Evolutionary conservation across 768 basidiomycete species (phyloP).

Genomic region (Calvatia gigantea): DNA sequence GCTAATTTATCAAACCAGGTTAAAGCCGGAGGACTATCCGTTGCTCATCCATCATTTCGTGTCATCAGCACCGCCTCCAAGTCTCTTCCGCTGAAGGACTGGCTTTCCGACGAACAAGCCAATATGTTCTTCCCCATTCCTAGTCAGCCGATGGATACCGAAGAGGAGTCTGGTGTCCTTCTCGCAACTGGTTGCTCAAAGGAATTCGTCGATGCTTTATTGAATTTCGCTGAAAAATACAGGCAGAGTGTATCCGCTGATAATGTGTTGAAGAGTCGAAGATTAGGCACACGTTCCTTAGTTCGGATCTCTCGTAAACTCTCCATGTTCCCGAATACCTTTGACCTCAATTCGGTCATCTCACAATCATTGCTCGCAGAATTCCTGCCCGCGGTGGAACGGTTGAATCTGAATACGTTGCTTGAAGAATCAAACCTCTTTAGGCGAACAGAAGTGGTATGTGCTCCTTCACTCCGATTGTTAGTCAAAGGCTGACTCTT

Average conservation of each 20-base stretch:
- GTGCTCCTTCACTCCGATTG: constrained; percentile 13
- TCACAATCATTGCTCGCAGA: constrained; percentile 50
- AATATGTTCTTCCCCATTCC: constrained; percentile 70
- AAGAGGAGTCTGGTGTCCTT: constrained; percentile 50
- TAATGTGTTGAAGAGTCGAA: constrained; percentile 56
- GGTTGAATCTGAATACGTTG: constrained; percentile 47
- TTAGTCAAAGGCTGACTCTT: constrained; percentile 8
- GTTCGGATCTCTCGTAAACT: constrained; percentile 51
- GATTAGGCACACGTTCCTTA: constrained; percentile 59
- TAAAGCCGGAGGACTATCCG: constrained; percentile 37
- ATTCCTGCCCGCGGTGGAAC: constrained; percentile 59
- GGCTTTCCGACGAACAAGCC: constrained; percentile 63
- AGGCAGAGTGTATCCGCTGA: constrained; percentile 51
- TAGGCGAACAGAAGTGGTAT: constrained; percentile 38
- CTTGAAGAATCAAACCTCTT: constrained; percentile 48
- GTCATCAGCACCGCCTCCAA: constrained; percentile 61
- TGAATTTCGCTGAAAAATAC: constrained; percentile 57
- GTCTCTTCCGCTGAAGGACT: constrained; percentile 62
- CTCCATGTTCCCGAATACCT: constrained; percentile 39
- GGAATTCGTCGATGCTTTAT: constrained; percentile 33
- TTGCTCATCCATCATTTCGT: constrained; percentile 57
- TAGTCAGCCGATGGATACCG: constrained; percentile 52
- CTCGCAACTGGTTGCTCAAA: constrained; percentile 45
- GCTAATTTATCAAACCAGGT: constrained; percentile 16
- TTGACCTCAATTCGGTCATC: constrained; percentile 46